Percentiles rank a stretch among this genome's conserved stretches.
Conservation (phyloP, 768 basidiomycete species). For the Daedaleopsis sinensis region DNA sequence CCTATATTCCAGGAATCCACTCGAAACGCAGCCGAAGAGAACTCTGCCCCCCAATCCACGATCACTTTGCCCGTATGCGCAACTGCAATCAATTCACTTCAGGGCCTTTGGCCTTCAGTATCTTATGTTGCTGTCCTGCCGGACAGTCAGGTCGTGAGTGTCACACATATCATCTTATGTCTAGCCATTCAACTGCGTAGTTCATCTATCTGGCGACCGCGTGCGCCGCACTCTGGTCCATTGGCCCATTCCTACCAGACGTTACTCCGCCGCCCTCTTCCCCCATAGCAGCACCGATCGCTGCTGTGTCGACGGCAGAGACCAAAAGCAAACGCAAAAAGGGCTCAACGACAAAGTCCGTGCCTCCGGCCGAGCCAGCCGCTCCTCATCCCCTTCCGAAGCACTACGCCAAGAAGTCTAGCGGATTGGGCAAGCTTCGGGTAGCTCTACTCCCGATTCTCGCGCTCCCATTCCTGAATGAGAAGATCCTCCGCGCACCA, state of each 20-base stretch:
- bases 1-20: slow-evolving; percentile 16
- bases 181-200: neutral
- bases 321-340: slow-evolving; percentile 14
- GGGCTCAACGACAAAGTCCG: neutral
- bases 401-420: neutral
- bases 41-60: slow-evolving; percentile 21
- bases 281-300: neutral
- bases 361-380: neutral
- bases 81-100: slow-evolving; percentile 30
- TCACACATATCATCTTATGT: neutral
- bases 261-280: neutral
- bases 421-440: slow-evolving; percentile 3
- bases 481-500: slow-evolving; percentile 50
- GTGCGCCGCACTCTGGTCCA: slow-evolving; percentile 17
- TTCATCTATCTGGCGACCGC: slow-evolving; percentile 21
- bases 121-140: slow-evolving; percentile 11
- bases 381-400: slow-evolving; percentile 1
- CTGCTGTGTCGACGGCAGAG: slow-evolving; percentile 1
- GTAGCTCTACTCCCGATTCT: slow-evolving; percentile 25
- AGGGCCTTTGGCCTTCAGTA: slow-evolving; percentile 30
- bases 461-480: slow-evolving; percentile 37
- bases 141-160: slow-evolving; percentile 15
- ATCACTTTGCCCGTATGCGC: slow-evolving; percentile 31
- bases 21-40: slow-evolving; percentile 5
- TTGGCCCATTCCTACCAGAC: slow-evolving; percentile 17